A percentile compares a stretch with the other conserved stretches of the same genome.
phyloP scores from a whole-genome alignment of 2,329 filamentous ascomycete species.

The Dissoconium aciculare region DNA sequence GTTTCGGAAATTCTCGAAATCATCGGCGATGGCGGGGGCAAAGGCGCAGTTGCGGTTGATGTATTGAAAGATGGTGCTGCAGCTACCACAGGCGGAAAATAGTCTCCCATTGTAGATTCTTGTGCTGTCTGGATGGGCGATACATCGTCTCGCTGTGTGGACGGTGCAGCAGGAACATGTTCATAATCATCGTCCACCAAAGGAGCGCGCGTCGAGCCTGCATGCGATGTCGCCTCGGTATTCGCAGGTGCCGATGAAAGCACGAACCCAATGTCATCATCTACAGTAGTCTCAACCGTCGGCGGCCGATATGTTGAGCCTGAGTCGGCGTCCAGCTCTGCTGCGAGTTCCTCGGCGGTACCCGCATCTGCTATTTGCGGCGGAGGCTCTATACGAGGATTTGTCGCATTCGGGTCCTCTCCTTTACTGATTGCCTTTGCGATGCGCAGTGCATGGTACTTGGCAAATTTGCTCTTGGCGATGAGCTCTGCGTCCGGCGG shows the following conservation, averaged over 20 bases:
- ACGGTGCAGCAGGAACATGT: not conserved
- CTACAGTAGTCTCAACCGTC: constrained; percentile 45
- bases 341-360: constrained; percentile 17
- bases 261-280: too few species aligned
- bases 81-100: constrained; percentile 40
- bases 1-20: constrained; percentile 4
- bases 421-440: constrained; percentile 80
- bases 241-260: constrained; percentile 31
- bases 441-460: constrained; percentile 88
- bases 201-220: constrained; percentile 27
- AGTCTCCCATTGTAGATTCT: constrained; percentile 39
- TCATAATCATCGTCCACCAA: constrained; percentile 26
- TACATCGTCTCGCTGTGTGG: constrained; percentile 25
- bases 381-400: constrained; percentile 49
- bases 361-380: constrained; percentile 4
- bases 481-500: constrained; percentile 56
- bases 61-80: constrained; percentile 18
- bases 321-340: constrained; percentile 12
- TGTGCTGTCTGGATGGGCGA: constrained; percentile 37
- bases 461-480: constrained; percentile 88
- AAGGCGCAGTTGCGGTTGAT: constrained; percentile 4
- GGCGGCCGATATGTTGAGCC: constrained; percentile 28
- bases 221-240: constrained; percentile 14
- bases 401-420: constrained; percentile 81
- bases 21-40: constrained; percentile 8